Conservation (phyloP, 2,329 filamentous ascomycete species). For the Alternaria brassicae region DNA sequence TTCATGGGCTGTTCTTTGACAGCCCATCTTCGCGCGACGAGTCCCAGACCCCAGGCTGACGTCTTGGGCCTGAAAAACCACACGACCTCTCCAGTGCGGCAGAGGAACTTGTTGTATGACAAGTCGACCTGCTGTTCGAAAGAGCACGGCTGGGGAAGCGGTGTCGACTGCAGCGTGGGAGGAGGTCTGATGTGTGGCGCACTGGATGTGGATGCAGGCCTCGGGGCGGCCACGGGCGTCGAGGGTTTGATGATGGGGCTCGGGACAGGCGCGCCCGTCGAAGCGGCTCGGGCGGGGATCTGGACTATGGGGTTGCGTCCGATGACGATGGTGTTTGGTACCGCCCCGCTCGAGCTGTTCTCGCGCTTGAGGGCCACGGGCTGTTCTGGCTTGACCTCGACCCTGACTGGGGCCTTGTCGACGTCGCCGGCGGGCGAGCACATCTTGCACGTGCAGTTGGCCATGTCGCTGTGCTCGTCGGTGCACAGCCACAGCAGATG, state of each 20-base stretch:
- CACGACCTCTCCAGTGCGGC: conserved; percentile 62
- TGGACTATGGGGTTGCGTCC: conserved; percentile 36
- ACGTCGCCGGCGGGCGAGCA: conserved; percentile 59
- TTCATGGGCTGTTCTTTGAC: conserved; percentile 36
- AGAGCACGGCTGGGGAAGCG: conserved; percentile 51
- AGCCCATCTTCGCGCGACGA: conserved; percentile 58
- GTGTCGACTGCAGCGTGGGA: conserved; percentile 40
- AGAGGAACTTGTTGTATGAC: conserved; percentile 58
- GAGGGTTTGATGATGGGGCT: conserved; percentile 35
- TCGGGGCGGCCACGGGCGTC: conserved; percentile 1
- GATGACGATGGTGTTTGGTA: conserved; percentile 1
- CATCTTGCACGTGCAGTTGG: conserved; percentile 65
- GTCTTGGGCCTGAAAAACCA: conserved; percentile 61
- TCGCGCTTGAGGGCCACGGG: conserved; percentile 38
- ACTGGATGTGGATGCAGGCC: conserved; percentile 8
- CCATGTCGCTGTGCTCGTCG: conserved; percentile 60
- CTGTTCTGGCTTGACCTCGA: conserved; percentile 32
- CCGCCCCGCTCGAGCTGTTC: conserved; percentile 19
- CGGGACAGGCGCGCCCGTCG: conserved; percentile 26
- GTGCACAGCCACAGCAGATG: conserved; percentile 65
- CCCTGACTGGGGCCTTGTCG: conserved; percentile 41
- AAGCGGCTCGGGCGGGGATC: conserved; percentile 32
- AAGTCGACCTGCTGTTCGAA: conserved; percentile 60
- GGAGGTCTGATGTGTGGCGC: conserved; percentile 33
- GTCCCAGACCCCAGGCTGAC: conserved; percentile 62